Percentiles rank a stretch among this genome's conserved stretches.
phyloP scores from a whole-genome alignment of 2,329 filamentous ascomycete species.

The Penicillium sp. region DNA sequence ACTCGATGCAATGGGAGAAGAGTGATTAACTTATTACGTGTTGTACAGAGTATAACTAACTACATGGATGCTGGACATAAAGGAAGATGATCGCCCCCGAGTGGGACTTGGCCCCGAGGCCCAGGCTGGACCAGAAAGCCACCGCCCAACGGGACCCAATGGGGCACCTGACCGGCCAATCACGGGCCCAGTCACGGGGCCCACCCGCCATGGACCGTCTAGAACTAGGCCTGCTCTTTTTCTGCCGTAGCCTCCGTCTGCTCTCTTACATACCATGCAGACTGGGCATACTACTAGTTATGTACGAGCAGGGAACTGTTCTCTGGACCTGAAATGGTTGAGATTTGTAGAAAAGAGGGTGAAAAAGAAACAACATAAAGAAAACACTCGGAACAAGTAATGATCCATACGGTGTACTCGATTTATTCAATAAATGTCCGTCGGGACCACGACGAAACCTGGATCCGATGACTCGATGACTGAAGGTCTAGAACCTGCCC shows the following conservation, averaged over 20 bases:
- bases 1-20: not conserved
- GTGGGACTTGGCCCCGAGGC: slow-evolving; percentile 5
- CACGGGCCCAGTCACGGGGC: not conserved
- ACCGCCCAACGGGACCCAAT: not conserved
- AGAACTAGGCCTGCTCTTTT: not conserved
- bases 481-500: slow-evolving; percentile 31
- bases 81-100: slow-evolving; percentile 3
- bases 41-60: not conserved
- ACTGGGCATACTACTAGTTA: not conserved
- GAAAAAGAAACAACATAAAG: not conserved
- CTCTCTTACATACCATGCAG: not conserved
- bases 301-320: not conserved
- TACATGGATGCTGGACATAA: not conserved
- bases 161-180: slow-evolving; percentile 3
- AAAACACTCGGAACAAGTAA: not conserved
- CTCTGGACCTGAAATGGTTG: not conserved
- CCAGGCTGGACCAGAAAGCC: slow-evolving; percentile 3
- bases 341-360: not conserved
- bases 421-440: not conserved
- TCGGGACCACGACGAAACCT: slow-evolving; percentile 7
- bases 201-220: slow-evolving; percentile 1
- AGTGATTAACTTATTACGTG: not conserved
- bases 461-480: slow-evolving; percentile 36
- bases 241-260: not conserved
- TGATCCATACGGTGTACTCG: not conserved